Base-by-base conservation (phyloP, 1,284 basidiomycete species). In the Tausonia pullulans region DNA sequence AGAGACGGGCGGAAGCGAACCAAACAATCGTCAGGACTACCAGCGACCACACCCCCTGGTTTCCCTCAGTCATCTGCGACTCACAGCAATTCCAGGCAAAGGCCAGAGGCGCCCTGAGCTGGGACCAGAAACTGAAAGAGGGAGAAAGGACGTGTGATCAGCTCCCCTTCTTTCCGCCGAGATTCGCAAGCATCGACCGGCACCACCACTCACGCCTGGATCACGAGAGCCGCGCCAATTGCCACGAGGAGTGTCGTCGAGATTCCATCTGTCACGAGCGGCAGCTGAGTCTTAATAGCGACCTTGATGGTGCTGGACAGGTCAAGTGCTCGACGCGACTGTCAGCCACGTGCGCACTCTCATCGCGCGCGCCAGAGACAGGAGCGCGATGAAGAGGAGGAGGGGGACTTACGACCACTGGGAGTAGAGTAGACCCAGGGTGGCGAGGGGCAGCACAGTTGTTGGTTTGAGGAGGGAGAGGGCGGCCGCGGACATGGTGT, bases 81-180 rank as follows among this genome's bases (percentile, higher is more conserved):
- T 43, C 39, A 63, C 62, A 77, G 72, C 77, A 78, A 70, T 75
- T 76, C 71, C 73, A 78, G 51, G 71, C 69, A 71, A 78, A 78
- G 43, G 73, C 65, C 40, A 75, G 62, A 0, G 74, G 74, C 0
- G 70, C 69, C 9, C 67, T 66, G 51, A 75, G 56, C 44, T 65
- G 45, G 16, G 46, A 46, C 55, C 56, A 64, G 51, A 60, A 27
- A 0, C 62, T 64, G 48, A n/a, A 51, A 43, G 40, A 52, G 11
- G 9, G 16, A 16, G n/a, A 7, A 43, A 39, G 41, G 16, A 8
- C 1, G 27, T 4, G 10, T 49, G 56, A 4, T 39, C 41, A 46
- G 3, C 5, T 61, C 39, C 45, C 43, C 48, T 61, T 55, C 40
- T 11, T 41, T 49, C 48, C 9, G 8, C n/a, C 45, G 60, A n/a